A percentile compares a stretch with the other conserved stretches of the same genome.
phyloP scores from a whole-genome alignment of 2,329 filamentous ascomycete species.

The Ambrosiella xylebori region DNA sequence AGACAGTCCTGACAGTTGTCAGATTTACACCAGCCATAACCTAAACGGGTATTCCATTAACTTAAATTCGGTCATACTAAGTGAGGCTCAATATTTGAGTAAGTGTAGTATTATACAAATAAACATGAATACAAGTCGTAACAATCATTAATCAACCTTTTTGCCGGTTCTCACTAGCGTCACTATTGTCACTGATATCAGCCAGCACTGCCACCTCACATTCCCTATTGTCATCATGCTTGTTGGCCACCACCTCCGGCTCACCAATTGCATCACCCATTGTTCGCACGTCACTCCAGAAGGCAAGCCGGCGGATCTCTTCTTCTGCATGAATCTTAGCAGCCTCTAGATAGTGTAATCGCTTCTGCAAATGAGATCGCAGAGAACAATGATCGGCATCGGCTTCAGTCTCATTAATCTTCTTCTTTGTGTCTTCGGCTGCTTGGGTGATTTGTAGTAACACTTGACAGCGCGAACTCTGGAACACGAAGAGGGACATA shows the following conservation, averaged over 20 bases:
- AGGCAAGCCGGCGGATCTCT: constrained; percentile 66
- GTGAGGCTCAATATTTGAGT: no score
- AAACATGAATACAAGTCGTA: background rate
- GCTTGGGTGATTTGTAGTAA: constrained; percentile 51
- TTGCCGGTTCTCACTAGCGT: background rate
- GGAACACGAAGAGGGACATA: constrained; percentile 77
- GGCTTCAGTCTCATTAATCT: constrained; percentile 25
- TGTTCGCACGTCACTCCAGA: constrained; percentile 69
- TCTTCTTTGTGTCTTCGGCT: constrained; percentile 30
- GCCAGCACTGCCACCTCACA: constrained; percentile 13
- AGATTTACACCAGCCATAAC: no score
- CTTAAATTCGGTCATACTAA: no score
- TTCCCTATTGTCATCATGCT: constrained; percentile 6
- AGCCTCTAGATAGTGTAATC: constrained; percentile 51
- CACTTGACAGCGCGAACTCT: constrained; percentile 65
- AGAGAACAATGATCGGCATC: constrained; percentile 23
- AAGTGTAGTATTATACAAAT: background rate
- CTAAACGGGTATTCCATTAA: no score
- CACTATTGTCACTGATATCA: background rate
- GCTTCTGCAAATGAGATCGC: constrained; percentile 20
- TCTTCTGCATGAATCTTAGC: constrained; percentile 62
- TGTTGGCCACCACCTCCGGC: constrained; percentile 27
- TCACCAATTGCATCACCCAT: constrained; percentile 38
- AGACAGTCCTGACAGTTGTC: no score
- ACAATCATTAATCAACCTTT: background rate